A percentile compares a stretch with the other conserved stretches of the same genome.
Evolutionary conservation across 148 eudicot species (phyloP).

Genomic region (Rhododendron simsii): DNA sequence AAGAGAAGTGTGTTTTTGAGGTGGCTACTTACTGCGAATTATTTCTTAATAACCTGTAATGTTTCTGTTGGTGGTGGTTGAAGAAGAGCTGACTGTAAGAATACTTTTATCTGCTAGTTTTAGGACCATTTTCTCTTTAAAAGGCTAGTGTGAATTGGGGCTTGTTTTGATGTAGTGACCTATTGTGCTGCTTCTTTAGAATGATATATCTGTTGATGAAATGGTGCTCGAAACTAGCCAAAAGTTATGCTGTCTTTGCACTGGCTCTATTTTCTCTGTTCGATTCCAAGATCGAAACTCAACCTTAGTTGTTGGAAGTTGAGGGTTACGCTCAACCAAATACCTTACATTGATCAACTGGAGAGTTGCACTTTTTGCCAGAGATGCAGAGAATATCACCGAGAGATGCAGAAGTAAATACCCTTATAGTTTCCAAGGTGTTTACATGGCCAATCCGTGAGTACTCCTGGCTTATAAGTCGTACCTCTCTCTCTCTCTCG

Average conservation of each 20-base stretch:
- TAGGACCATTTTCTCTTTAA: not conserved
- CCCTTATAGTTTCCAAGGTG: slow-evolving; percentile 25
- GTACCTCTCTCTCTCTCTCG: not conserved
- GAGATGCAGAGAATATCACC: not conserved
- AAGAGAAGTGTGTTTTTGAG: too few relatives aligned
- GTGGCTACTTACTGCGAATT: not conserved
- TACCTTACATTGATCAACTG: too few relatives aligned
- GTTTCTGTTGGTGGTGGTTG: not conserved
- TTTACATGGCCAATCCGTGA: slow-evolving; percentile 29
- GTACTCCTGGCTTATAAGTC: slow-evolving; percentile 27
- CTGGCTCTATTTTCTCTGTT: too few relatives aligned
- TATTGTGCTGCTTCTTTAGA: not conserved
- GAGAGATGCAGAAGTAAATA: not conserved
- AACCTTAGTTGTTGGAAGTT: too few relatives aligned
- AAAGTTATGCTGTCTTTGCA: too few relatives aligned
- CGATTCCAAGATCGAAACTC: too few relatives aligned
- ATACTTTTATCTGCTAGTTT: not conserved
- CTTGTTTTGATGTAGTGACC: too few relatives aligned
- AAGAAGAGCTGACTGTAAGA: not conserved
- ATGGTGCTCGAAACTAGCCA: too few relatives aligned
- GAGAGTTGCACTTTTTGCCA: not conserved
- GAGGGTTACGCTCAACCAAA: too few relatives aligned
- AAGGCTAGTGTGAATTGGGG: not conserved
- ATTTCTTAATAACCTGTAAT: not conserved
- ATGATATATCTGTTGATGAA: not conserved